Percentiles rank a stretch among this genome's conserved stretches.
Conservation (phyloP, 352 stramenopile species). For the Pythium folliculosum region DNA sequence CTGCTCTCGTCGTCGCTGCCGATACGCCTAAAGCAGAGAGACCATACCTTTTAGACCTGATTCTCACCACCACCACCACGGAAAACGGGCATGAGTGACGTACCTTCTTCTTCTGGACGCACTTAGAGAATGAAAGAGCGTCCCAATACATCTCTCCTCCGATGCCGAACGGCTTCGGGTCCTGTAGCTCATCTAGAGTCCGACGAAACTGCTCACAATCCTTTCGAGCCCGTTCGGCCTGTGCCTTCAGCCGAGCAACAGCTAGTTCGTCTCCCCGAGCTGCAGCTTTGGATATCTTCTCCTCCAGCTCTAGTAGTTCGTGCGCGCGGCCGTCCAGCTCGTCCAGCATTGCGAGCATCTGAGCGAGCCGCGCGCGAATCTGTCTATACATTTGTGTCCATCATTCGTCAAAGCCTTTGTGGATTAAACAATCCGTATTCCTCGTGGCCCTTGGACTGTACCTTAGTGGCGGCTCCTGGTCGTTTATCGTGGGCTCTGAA, state of each 20-base stretch:
- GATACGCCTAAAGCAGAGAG: neutral
- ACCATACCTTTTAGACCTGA: neutral
- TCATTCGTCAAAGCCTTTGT: neutral
- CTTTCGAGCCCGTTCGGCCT: constrained; percentile 29
- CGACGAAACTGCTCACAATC: constrained; percentile 27
- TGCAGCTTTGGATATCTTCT: neutral
- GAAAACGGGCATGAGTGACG: neutral
- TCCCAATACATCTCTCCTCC: neutral
- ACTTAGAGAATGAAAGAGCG: constrained; percentile 27
- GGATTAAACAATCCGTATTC: neutral
- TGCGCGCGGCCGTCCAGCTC: constrained; percentile 25
- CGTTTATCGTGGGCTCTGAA: neutral
- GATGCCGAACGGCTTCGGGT: constrained; percentile 24
- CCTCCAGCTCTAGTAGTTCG: constrained; percentile 27
- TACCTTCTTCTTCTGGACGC: constrained; percentile 38
- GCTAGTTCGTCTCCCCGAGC: constrained; percentile 14
- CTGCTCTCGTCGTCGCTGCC: neutral
- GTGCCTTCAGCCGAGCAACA: constrained; percentile 29
- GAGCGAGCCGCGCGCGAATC: constrained; percentile 9
- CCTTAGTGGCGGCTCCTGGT: neutral
- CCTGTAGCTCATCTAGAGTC: constrained; percentile 24
- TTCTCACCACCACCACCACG: neutral
- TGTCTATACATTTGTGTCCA: constrained; percentile 2
- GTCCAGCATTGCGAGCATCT: constrained; percentile 15
- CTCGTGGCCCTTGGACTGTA: neutral